phyloP scores from a whole-genome alignment of 208 protist genomes.

The Naegleria gruberi region DNA sequence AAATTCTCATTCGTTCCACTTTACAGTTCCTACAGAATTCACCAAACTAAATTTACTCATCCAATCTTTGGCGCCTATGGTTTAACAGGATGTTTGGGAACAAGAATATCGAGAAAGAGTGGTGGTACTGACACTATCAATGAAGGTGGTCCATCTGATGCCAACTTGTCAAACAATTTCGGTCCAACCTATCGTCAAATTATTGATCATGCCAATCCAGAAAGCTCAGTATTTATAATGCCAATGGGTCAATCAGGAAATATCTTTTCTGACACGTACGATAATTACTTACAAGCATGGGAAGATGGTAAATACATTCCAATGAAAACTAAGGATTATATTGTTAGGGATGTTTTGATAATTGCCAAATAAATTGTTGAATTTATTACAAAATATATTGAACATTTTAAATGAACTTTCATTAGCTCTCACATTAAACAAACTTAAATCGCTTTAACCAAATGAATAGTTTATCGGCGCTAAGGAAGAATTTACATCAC shows the following conservation, averaged over 20 bases:
- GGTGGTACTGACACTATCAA: neutral
- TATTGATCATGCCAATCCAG: neutral
- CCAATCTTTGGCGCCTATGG: neutral
- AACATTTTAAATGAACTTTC: too few relatives aligned
- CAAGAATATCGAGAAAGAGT: neutral
- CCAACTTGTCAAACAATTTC: neutral
- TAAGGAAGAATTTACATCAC: too few relatives aligned
- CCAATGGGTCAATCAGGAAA: constrained; percentile 14
- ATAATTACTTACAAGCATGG: neutral
- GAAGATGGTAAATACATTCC: neutral
- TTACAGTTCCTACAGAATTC: neutral
- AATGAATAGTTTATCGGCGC: too few relatives aligned
- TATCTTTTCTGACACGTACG: neutral
- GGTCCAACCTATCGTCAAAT: neutral
- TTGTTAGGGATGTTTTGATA: neutral
- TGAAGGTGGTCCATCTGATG: neutral
- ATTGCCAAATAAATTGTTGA: too few relatives aligned
- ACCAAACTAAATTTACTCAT: neutral
- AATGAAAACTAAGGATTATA: neutral
- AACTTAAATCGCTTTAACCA: too few relatives aligned
- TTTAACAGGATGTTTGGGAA: neutral
- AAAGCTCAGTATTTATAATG: neutral
- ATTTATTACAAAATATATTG: too few relatives aligned
- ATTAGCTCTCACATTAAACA: too few relatives aligned
- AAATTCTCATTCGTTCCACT: neutral